Conservation (phyloP, 169 alveolate genomes). For the Plasmodium adleri region DNA sequence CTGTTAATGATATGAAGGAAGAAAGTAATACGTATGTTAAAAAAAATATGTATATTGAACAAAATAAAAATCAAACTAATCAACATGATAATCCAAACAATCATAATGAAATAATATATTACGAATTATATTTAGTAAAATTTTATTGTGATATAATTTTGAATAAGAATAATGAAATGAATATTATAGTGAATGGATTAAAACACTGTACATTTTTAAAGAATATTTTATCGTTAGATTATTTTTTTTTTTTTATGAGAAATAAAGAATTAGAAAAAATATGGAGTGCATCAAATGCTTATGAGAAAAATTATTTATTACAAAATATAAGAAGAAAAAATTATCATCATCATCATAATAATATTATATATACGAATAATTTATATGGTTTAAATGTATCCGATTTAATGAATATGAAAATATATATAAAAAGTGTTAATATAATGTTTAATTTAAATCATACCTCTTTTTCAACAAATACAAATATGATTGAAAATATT, state of each 20-base stretch:
- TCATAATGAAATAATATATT: conserved; percentile 6
- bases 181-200: conserved; percentile 36
- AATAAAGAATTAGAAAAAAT: neutral
- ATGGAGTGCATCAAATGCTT: neutral
- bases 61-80: neutral
- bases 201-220: conserved; percentile 24
- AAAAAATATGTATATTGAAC: neutral
- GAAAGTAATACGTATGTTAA: neutral
- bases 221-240: conserved; percentile 33
- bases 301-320: neutral
- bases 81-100: neutral
- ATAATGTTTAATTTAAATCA: conserved; percentile 20
- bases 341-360: neutral
- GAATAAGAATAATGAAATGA: conserved; percentile 48
- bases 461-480: neutral
- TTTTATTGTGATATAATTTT: conserved; percentile 48
- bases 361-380: conserved; percentile 27
- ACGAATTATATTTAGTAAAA: conserved; percentile 38
- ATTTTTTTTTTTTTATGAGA: conserved; percentile 21
- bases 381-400: conserved; percentile 23
- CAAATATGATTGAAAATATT: neutral
- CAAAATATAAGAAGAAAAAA: conserved; percentile 1
- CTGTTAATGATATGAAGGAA: too few relatives aligned
- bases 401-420: conserved; percentile 32
- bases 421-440: conserved; percentile 29